Evolutionary conservation across 2,329 filamentous ascomycete species (phyloP).

Genomic region (Sporothrix schenckii): DNA sequence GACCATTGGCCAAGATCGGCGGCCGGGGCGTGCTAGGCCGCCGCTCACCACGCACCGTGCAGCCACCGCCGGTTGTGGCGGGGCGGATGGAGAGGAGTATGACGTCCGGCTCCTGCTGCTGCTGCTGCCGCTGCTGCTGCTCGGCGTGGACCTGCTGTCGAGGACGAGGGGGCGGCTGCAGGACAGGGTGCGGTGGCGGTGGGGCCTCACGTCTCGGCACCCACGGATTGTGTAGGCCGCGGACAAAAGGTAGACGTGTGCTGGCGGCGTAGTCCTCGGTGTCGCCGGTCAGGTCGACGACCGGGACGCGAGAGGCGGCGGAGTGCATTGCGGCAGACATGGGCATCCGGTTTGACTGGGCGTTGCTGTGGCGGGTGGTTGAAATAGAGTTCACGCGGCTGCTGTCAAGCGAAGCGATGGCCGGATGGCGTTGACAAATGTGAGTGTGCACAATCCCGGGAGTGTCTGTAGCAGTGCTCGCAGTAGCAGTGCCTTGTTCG

Average conservation of each 20-base stretch:
- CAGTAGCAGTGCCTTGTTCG: no score
- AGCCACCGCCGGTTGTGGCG: not conserved
- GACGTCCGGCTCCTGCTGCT: not conserved
- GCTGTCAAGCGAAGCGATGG: no score
- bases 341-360: no score
- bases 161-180: no score
- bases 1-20: not conserved
- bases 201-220: no score
- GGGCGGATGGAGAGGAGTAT: not conserved
- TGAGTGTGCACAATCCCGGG: no score
- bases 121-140: not conserved
- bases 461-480: no score
- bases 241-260: not conserved
- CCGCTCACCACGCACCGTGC: not conserved
- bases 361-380: no score
- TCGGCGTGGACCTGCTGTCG: not conserved
- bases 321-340: no score
- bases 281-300: not conserved
- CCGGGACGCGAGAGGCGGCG: not conserved
- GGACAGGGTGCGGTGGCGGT: no score
- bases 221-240: not conserved
- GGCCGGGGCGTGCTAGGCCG: not conserved
- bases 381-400: no score
- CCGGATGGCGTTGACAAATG: no score
- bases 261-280: not conserved